Evolutionary conservation across 2,329 filamentous ascomycete species (phyloP), one percentile per base, ranked within the genome.

Genomic region (Penicillium sp.): DNA sequence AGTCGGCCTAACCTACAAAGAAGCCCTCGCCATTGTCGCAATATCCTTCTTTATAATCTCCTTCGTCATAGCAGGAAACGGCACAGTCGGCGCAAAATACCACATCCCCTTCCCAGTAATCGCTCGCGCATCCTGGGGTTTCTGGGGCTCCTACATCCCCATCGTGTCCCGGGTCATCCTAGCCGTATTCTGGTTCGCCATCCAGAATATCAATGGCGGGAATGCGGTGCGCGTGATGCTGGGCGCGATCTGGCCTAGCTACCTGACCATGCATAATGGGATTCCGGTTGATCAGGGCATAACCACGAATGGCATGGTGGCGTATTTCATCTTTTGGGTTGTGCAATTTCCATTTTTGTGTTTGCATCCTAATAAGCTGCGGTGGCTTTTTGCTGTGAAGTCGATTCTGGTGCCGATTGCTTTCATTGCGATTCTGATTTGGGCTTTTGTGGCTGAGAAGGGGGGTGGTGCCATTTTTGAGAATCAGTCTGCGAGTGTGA

Each of bases 131-230:
- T 80, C 77, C 49, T 86, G 83, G 76, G 83, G 83, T 0, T 85
- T 84, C 71, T 84, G 79, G 76, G 82, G 83, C 53, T 82, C 79
- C 25, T 83, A 83, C 64, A 73, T 85, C 37, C 78, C 81, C 25
- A 82, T 85, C 52, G 64, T 85, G 8, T 82, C 80, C 0, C 77
- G 83, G 11, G 77, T 78, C 39, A 80, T 85, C 55, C 77, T 85
- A 3, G 83, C 82, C 5, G 68, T 85, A 19, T 84, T 86, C 70
- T 85, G 83, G 88, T 85, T 88, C 53, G 85, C 86, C 0, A 87
- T 89, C 47, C 85, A 89, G 62, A 85, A 83, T 42, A 84, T 85
- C 58, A 87, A 87, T 61, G 86, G 87, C 0, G 85, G 82, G 0
- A 82, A 83, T 55, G 76, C 78, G 0, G 75, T 84, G 9, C 73